Base-by-base conservation (phyloP, 129 eudicot genomes). In the Apium graveolens region DNA sequence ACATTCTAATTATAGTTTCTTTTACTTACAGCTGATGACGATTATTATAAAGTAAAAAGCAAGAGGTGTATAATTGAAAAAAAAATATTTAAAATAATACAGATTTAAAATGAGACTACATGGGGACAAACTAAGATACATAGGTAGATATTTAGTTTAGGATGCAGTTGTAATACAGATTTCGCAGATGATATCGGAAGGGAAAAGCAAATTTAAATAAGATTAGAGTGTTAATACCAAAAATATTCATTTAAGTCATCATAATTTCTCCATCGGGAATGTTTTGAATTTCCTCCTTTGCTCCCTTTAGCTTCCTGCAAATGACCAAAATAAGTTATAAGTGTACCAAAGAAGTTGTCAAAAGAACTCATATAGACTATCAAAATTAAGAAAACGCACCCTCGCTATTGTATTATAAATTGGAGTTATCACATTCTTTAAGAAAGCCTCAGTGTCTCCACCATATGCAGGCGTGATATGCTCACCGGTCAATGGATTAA, bases 211-310 rank as follows among this genome's bases (percentile, higher is more conserved):
- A 17, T 38, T 11, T 42, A 78, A 80, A 39, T 3, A 48, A 10
- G 78, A 76, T 29, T 27, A 76, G 73, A 17, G 2, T 41, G 78
- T 44, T n/a, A 55, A 72, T 86, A 93, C 98, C 98, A 93, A 83
- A 93, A 93, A 80, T 85, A 93, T 86, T 93, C 98, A 82, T 93
- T 93, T 74, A 93, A 46, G 87, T 93, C 98, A 81, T 93, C 98
- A 81, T 93, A 93, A 81, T 91, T 91, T 81, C 98, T 87, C 98
- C 98, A 93, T 32, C 83, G 86, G 32, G 98, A 89, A 84, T 93
- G 96, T 83, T 89, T 93, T 29, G 92, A 81, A 46, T 48, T 91
- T 79, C 90, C 92, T 35, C 81, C 85, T 69, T 78, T 87, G 88
- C 86, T 84, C 82, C 89, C 85, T 80, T 8, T 79, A 75, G 95